These are phyloP conservation scores for Penstemon barbatus DNA, from an alignment of 257 asterid genomes.

Conservation along the genomic window DNA sequence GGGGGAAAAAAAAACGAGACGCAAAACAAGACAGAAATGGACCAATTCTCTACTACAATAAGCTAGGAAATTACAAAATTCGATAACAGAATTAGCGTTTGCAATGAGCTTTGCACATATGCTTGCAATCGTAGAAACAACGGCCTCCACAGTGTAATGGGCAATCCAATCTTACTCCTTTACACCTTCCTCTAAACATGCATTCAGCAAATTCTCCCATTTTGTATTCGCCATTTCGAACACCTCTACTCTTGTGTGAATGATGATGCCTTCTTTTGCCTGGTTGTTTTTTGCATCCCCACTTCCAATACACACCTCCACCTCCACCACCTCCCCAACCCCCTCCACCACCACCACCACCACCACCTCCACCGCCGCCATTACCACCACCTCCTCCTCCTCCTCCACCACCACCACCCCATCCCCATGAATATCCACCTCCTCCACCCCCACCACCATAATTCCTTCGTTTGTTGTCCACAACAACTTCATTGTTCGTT, in stretches of 20 bases:
- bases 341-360: slow-evolving; percentile 36
- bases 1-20: too few relatives aligned
- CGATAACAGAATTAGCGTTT: slow-evolving; percentile 6
- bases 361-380: slow-evolving; percentile 32
- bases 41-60: too few relatives aligned
- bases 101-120: slow-evolving; percentile 64
- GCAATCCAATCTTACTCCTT: slow-evolving; percentile 50
- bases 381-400: slow-evolving; percentile 49
- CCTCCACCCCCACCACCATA: slow-evolving; percentile 31
- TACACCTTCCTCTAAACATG: slow-evolving; percentile 45
- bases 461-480: slow-evolving; percentile 28
- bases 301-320: slow-evolving; percentile 48
- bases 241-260: slow-evolving; percentile 1
- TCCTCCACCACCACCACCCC: slow-evolving; percentile 54
- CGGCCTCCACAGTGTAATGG: slow-evolving; percentile 61
- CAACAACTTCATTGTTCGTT: slow-evolving; percentile 29
- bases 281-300: slow-evolving; percentile 41
- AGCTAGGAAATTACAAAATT: too few relatives aligned
- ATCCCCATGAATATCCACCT: slow-evolving; percentile 23
- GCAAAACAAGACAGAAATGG: too few relatives aligned
- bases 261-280: slow-evolving; percentile 5
- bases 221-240: slow-evolving; percentile 22
- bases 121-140: slow-evolving; percentile 48
- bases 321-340: slow-evolving; percentile 63
- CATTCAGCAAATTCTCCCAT: slow-evolving; percentile 55